A percentile compares a stretch with the other conserved stretches of the same genome.
phyloP scores from a whole-genome alignment of 108 stramenopile species.

The Skeletonema tropicum region DNA sequence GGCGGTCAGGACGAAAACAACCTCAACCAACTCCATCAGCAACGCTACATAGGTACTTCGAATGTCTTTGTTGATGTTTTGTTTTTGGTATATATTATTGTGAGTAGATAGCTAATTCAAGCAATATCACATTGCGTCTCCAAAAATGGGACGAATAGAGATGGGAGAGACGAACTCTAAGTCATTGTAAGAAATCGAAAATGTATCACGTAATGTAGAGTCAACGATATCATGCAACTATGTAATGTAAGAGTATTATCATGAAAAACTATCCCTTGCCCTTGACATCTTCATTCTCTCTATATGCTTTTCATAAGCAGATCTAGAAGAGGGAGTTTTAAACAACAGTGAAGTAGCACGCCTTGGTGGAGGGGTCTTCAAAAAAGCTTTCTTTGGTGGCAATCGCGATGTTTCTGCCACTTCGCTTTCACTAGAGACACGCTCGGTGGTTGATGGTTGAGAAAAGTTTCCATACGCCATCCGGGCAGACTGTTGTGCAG shows the following conservation, averaged over 20 bases:
- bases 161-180: no score
- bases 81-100: no score
- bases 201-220: no score
- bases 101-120: no score
- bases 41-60: no score
- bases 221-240: no score
- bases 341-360: background rate
- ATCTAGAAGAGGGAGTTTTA: background rate
- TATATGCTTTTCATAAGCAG: constrained; percentile 3
- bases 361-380: background rate
- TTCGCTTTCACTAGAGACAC: background rate
- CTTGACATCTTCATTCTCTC: background rate
- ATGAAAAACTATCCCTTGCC: background rate
- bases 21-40: no score
- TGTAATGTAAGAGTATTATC: background rate
- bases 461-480: background rate
- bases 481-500: background rate
- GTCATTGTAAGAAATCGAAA: no score
- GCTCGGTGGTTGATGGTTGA: background rate
- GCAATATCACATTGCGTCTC: no score
- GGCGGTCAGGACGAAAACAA: no score
- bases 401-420: background rate
- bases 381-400: background rate
- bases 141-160: no score
- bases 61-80: no score